Evolutionary conservation across 1,284 basidiomycete species (phyloP), one percentile per base, ranked within the genome.

Genomic region (Paramarasmius palmivorus): DNA sequence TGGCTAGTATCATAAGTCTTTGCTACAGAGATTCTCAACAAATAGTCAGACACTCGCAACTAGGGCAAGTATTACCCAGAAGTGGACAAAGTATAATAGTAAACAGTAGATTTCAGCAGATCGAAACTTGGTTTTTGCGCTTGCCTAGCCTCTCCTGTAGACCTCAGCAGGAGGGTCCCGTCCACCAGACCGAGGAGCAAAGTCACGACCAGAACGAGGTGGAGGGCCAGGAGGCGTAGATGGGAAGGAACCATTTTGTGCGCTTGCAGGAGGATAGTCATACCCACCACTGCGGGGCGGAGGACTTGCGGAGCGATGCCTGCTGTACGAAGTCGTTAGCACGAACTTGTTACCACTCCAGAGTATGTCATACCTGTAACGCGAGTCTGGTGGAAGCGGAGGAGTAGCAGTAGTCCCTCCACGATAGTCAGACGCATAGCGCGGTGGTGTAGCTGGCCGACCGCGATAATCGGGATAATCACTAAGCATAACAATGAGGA

Each of bases 361-460:
- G n/a, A 32, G 15, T 2, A 17, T n/a, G 14, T 10, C 76, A 58
- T 55, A 88, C 86, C 86, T 78, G 61, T 82, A 78, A 55, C 86
- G 73, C 39, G 60, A 59, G 23, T 56, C 54, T 22, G 67, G 54
- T 19, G 75, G 64, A 26, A 67, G 53, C 19, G 75, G 64, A 26
- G 72, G 71, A 17, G 77, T 75, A 1, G 67, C 61, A 34, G 65
- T 68, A 34, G 65, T 69, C 40, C 68, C 66, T 45, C 74, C 79
- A 61, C 78, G 72, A 63, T 86, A 87, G 42, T 88, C 86, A 46
- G 71, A 65, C 32, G 67, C 57, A 63, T 84, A 86, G 45, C 84
- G 78, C 20, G 85, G 83, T 17, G 78, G 75, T 22, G 76, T 73
- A 35, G 64, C 61, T 49, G 82, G 82, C 23, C 86, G 79, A 32